These are phyloP conservation scores for Solanum rostratum DNA, from an alignment of 257 asterid species.

Conservation along the genomic window DNA sequence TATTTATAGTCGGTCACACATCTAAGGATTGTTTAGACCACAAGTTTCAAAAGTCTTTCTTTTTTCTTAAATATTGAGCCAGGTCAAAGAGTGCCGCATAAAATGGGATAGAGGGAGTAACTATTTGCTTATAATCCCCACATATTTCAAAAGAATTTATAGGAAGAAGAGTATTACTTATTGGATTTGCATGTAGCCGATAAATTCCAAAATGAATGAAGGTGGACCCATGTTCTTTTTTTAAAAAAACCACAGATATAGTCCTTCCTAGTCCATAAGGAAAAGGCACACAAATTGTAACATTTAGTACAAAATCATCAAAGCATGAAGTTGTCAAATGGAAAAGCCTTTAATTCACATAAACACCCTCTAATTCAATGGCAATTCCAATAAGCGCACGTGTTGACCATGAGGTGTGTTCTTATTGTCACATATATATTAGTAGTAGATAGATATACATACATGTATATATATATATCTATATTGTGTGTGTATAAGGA, in stretches of 20 bases:
- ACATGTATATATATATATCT: no score
- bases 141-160: neutral
- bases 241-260: neutral
- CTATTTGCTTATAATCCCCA: neutral
- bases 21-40: no score
- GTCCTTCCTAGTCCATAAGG: neutral
- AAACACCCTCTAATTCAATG: neutral
- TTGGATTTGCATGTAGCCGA: neutral
- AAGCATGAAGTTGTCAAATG: neutral
- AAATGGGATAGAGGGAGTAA: neutral
- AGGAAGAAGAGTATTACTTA: neutral
- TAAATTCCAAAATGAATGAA: neutral
- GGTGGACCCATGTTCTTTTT: neutral
- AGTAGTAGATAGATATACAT: neutral
- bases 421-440: neutral
- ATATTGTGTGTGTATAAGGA: neutral
- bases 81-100: no score
- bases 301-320: neutral
- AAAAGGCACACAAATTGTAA: neutral
- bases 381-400: neutral
- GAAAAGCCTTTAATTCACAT: neutral
- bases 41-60: no score
- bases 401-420: neutral
- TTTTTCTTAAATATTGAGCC: no score
- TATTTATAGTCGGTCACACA: no score